Percentiles rank a stretch among this genome's conserved stretches.
These are phyloP conservation scores for Pelagophyceae sp. DNA, from an alignment of 352 stramenopile genomes.

Conservation along the genomic window DNA sequence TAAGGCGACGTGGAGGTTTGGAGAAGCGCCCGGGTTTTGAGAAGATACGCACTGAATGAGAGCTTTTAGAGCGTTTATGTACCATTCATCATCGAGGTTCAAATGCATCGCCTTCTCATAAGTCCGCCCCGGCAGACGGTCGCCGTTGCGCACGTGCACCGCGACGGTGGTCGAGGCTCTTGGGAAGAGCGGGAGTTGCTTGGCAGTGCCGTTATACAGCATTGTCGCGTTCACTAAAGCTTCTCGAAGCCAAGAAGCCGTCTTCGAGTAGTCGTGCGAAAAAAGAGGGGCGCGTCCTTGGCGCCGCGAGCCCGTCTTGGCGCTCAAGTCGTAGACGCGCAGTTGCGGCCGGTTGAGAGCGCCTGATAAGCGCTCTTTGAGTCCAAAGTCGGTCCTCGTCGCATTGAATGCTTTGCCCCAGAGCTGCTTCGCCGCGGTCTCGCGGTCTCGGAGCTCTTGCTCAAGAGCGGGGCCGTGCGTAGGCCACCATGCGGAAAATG, in stretches of 20 bases:
- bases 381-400: neutral
- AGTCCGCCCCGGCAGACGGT: neutral
- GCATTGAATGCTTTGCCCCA: too few relatives aligned
- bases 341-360: neutral
- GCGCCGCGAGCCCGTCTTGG: neutral
- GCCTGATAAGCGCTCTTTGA: neutral
- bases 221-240: neutral
- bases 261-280: neutral
- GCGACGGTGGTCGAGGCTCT: neutral
- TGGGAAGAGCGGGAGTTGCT: neutral
- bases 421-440: neutral
- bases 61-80: neutral
- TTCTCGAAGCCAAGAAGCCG: neutral
- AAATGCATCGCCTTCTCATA: neutral
- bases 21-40: neutral
- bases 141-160: constrained; percentile 5
- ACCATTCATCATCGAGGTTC: neutral
- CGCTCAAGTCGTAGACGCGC: neutral
- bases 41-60: too few relatives aligned
- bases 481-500: neutral
- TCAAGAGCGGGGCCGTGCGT: neutral
- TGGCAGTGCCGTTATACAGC: neutral
- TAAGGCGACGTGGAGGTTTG: neutral
- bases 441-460: neutral
- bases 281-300: neutral